A percentile compares a stretch with the other conserved stretches of the same genome.
Conservation (phyloP, 257 asterid species). For the Echites panduratus region DNA sequence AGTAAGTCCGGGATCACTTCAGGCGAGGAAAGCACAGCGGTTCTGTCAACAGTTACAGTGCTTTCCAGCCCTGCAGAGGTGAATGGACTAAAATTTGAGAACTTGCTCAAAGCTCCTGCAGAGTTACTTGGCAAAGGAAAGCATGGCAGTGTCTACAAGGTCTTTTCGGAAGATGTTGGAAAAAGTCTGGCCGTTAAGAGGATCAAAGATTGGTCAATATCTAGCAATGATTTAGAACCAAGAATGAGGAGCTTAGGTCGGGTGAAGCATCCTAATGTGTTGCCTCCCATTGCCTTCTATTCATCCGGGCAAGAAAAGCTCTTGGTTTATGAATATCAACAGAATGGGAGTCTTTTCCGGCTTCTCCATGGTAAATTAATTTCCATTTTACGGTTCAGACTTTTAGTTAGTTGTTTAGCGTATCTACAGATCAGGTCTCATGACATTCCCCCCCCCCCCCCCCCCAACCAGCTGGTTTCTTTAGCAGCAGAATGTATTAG, state of each 20-base stretch:
- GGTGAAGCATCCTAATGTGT: slow-evolving; percentile 54
- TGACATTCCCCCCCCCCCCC: too few relatives aligned
- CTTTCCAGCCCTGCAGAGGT: slow-evolving; percentile 45
- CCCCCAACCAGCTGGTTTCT: too few relatives aligned
- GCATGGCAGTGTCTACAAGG: slow-evolving; percentile 71
- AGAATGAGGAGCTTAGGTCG: slow-evolving; percentile 51
- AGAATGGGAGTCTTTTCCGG: slow-evolving; percentile 57
- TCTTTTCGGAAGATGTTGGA: slow-evolving; percentile 37
- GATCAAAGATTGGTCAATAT: slow-evolving; percentile 56
- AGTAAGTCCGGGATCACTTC: slow-evolving; percentile 33
- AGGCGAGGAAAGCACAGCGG: slow-evolving; percentile 28
- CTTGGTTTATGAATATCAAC: slow-evolving; percentile 63
- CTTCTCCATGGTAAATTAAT: slow-evolving; percentile 47
- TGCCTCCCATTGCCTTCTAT: slow-evolving; percentile 62
- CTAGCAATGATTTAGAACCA: slow-evolving; percentile 48
- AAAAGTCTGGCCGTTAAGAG: slow-evolving; percentile 59
- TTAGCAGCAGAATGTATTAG: too few relatives aligned
- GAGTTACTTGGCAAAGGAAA: slow-evolving; percentile 77
- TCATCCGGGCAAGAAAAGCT: slow-evolving; percentile 73
- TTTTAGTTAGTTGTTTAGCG: too few relatives aligned
- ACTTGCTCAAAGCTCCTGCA: slow-evolving; percentile 73
- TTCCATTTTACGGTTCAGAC: neutral
- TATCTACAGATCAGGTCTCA: too few relatives aligned
- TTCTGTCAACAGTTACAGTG: slow-evolving; percentile 42
- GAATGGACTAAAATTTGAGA: slow-evolving; percentile 56